Percentiles rank a stretch among this genome's conserved stretches.
phyloP scores from a whole-genome alignment of 345 rosid genomes.

The Rhodamnia rubescens region DNA sequence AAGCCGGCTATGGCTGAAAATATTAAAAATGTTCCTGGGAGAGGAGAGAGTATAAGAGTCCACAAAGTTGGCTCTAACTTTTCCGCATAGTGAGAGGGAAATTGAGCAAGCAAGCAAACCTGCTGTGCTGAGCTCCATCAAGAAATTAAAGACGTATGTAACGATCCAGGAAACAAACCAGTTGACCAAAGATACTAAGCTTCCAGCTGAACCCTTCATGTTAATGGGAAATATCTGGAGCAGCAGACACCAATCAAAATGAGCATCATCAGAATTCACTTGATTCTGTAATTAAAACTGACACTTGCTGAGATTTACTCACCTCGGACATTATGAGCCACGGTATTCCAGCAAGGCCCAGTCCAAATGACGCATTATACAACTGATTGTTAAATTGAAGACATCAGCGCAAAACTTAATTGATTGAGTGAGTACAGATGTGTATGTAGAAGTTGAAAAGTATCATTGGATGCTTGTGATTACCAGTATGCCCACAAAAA shows the following conservation, averaged over 20 bases:
- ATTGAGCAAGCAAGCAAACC: constrained; percentile 3
- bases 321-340: constrained; percentile 89
- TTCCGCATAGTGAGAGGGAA: not conserved
- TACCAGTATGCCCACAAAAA: constrained; percentile 51
- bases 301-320: not conserved
- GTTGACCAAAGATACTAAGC: constrained; percentile 64
- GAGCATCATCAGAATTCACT: not conserved
- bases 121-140: constrained; percentile 35
- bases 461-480: not conserved
- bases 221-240: constrained; percentile 71
- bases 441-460: not conserved
- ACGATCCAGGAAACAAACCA: constrained; percentile 78
- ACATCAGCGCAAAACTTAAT: not conserved
- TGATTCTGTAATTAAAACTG: not conserved
- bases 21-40: constrained; percentile 57
- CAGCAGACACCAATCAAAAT: not conserved
- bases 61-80: not conserved
- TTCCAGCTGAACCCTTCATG: constrained; percentile 80
- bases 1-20: constrained; percentile 43
- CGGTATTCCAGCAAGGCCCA: constrained; percentile 77
- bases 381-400: not conserved
- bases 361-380: constrained; percentile 30
- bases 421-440: not conserved
- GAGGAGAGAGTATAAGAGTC: not conserved
- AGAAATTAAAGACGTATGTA: constrained; percentile 55